Conservation (phyloP, 306 rosid species). For the Prunus dulcis region DNA sequence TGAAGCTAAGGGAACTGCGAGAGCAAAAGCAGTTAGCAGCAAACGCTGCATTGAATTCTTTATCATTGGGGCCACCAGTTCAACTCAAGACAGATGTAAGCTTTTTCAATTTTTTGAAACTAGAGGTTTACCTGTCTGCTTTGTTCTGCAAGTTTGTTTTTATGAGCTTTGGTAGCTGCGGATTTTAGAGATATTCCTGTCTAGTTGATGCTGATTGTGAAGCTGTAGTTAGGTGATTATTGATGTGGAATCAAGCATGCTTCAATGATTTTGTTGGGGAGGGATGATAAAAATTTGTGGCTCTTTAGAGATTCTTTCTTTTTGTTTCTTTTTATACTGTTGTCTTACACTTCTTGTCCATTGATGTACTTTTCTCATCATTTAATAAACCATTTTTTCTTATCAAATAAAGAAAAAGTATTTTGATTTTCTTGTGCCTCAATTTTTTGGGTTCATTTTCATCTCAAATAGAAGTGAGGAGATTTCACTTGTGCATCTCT, state of each 20-base stretch:
- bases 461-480: too few relatives aligned
- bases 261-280: background rate
- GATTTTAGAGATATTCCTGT: background rate
- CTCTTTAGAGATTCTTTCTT: background rate
- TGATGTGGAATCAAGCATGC: background rate
- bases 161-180: background rate
- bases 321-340: background rate
- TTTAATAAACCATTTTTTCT: background rate
- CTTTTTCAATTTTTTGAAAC: slow-evolving; percentile 18
- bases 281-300: background rate
- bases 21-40: slow-evolving; percentile 73
- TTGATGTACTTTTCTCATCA: background rate
- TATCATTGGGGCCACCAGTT: slow-evolving; percentile 77
- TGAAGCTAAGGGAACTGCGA: slow-evolving; percentile 58
- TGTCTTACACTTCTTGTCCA: background rate
- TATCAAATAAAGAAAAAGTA: background rate
- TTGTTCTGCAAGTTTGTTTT: background rate
- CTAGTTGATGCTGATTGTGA: background rate
- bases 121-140: background rate
- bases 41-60: slow-evolving; percentile 64
- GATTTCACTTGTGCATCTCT: background rate
- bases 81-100: slow-evolving; percentile 62
- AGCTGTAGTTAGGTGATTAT: background rate
- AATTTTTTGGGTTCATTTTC: background rate
- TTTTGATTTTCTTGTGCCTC: background rate